Conservation (phyloP, 495 filamentous ascomycete genomes). For the Clohesyomyces aquaticus region DNA sequence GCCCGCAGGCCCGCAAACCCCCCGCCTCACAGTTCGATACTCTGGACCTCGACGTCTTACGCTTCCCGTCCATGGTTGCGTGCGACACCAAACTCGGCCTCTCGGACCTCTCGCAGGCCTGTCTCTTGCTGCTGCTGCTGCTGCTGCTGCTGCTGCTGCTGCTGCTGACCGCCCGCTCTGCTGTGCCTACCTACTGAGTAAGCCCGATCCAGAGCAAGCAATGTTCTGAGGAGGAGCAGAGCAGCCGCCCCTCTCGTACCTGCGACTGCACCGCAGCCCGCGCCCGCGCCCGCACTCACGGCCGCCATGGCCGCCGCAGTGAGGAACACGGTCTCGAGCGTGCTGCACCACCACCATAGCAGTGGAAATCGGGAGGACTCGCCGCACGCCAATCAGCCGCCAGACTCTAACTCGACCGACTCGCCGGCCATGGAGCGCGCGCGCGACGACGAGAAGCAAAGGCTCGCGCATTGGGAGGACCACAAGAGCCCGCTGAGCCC, state of each 20-base stretch:
- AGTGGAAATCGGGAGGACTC: constrained; percentile 1
- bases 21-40: constrained; percentile 9
- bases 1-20: constrained; percentile 17
- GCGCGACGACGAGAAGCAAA: constrained; percentile 56
- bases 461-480: constrained; percentile 53
- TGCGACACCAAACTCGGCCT: constrained; percentile 24
- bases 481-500: constrained; percentile 54
- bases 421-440: constrained; percentile 34
- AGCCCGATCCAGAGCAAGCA: too few relatives aligned
- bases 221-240: constrained; percentile 22
- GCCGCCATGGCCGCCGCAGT: constrained; percentile 38
- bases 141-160: too few relatives aligned
- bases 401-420: constrained; percentile 13
- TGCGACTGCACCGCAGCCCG: too few relatives aligned
- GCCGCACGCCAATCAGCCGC: neutral
- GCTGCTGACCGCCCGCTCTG: too few relatives aligned
- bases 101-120: constrained; percentile 18
- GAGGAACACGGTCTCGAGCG: constrained; percentile 23
- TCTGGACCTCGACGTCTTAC: constrained; percentile 32
- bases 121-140: neutral
- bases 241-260: constrained; percentile 13
- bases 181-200: too few relatives aligned
- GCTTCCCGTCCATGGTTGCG: constrained; percentile 33
- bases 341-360: constrained; percentile 15
- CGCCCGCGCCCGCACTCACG: constrained; percentile 8